Conservation (phyloP, 495 filamentous ascomycete species). For the Talaromyces stipitatus region DNA sequence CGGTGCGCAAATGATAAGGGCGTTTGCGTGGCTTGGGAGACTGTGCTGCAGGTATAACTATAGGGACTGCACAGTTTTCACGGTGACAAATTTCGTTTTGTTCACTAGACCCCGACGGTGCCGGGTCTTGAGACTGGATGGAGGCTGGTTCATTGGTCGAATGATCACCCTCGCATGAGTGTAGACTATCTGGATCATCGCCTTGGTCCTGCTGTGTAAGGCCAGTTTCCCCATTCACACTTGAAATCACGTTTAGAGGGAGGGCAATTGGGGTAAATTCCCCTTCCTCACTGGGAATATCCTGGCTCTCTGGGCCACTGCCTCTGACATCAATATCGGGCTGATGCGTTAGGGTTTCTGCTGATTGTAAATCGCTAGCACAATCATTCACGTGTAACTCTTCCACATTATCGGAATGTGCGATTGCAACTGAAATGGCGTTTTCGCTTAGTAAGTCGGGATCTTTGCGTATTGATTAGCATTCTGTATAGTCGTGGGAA, state of each 20-base stretch:
- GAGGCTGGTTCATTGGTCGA: background rate
- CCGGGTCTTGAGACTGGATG: background rate
- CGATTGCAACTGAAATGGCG: background rate
- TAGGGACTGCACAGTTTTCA: background rate
- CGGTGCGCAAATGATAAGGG: background rate
- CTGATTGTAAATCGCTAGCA: background rate
- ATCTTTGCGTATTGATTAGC: background rate
- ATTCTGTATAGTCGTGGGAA: background rate
- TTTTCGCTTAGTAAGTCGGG: background rate
- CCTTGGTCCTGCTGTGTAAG: background rate
- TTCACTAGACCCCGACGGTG: background rate
- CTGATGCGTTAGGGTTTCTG: background rate
- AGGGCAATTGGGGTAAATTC: background rate
- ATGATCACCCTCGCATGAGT: background rate
- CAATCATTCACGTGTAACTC: background rate
- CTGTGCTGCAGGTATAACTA: background rate
- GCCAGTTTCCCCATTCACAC: background rate
- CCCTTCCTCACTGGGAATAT: background rate
- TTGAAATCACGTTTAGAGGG: background rate
- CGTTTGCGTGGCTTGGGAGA: background rate
- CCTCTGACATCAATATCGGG: background rate
- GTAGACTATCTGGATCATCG: background rate
- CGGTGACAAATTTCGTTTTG: background rate
- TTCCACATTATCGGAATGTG: background rate
- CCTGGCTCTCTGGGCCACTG: background rate